Conservation (phyloP, 805 yeast species). For the Brettanomyces custersianus region DNA sequence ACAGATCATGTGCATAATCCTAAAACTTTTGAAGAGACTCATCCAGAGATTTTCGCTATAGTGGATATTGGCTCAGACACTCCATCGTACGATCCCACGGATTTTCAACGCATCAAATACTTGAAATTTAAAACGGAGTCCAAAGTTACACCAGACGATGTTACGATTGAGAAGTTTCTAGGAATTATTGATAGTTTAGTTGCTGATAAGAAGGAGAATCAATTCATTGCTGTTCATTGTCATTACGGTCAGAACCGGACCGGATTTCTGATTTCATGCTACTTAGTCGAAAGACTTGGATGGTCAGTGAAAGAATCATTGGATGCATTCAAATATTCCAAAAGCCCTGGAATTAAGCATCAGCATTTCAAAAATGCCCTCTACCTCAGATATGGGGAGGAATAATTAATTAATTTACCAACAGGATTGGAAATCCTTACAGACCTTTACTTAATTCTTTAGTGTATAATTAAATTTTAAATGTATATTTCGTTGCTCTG, state of each 20-base stretch:
- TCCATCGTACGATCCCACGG: slow-evolving; percentile 61
- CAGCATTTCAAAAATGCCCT: slow-evolving; percentile 69
- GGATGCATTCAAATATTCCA: slow-evolving; percentile 44
- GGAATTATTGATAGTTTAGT: slow-evolving; percentile 42
- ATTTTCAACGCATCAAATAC: slow-evolving; percentile 46
- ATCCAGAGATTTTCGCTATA: slow-evolving; percentile 46
- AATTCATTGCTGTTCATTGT: slow-evolving; percentile 60
- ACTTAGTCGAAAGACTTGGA: slow-evolving; percentile 49
- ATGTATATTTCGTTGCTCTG: slow-evolving; percentile 6
- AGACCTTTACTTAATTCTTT: too few species aligned
- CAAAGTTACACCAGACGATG: slow-evolving; percentile 61
- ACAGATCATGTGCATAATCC: slow-evolving; percentile 59
- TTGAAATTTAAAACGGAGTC: slow-evolving; percentile 72
- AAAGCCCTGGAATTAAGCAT: slow-evolving; percentile 69
- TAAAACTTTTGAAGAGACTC: slow-evolving; percentile 34
- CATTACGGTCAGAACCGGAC: slow-evolving; percentile 79
- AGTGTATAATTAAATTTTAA: not conserved
- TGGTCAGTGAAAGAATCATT: slow-evolving; percentile 59
- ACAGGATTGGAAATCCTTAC: too few species aligned
- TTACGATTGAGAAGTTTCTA: slow-evolving; percentile 49
- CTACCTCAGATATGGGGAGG: slow-evolving; percentile 48
- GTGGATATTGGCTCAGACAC: slow-evolving; percentile 63
- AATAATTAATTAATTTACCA: too few species aligned
- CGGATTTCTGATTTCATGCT: slow-evolving; percentile 65
- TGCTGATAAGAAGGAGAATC: slow-evolving; percentile 13